phyloP scores from a whole-genome alignment of 768 basidiomycete genomes.

The Pleurotus giganteus region DNA sequence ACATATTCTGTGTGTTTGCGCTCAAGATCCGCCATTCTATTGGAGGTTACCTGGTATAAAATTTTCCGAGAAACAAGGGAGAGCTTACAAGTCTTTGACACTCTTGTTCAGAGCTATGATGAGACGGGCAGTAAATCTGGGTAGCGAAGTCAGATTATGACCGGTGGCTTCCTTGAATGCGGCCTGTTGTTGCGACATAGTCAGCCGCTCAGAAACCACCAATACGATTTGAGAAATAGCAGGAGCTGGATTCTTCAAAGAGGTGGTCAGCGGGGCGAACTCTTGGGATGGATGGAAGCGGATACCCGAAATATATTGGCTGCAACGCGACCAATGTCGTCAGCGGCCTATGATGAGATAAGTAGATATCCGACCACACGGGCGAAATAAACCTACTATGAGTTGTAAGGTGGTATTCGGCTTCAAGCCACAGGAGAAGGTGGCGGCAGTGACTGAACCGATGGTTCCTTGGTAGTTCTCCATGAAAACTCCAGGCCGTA shows the following conservation, averaged over 20 bases:
- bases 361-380: neutral
- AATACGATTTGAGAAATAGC: slow-evolving; percentile 22
- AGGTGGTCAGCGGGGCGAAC: neutral
- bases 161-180: slow-evolving; percentile 26
- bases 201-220: slow-evolving; percentile 27
- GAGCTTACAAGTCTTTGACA: slow-evolving; percentile 27
- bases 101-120: slow-evolving; percentile 27
- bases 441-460: slow-evolving; percentile 31
- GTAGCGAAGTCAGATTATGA: slow-evolving; percentile 24
- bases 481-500: slow-evolving; percentile 43
- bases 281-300: neutral
- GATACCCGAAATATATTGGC: slow-evolving; percentile 29
- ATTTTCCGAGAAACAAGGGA: neutral
- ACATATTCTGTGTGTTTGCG: slow-evolving; percentile 18
- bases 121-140: slow-evolving; percentile 21
- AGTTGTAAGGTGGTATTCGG: slow-evolving; percentile 29
- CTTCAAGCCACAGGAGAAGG: slow-evolving; percentile 31
- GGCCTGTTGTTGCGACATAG: slow-evolving; percentile 24
- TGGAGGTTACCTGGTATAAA: neutral
- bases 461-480: slow-evolving; percentile 39
- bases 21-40: slow-evolving; percentile 26
- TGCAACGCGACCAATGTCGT: slow-evolving; percentile 34
- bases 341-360: slow-evolving; percentile 21
- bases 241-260: slow-evolving; percentile 23
- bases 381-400: slow-evolving; percentile 25